These are phyloP conservation scores for Daldinia caldariorum DNA, from an alignment of 495 filamentous ascomycete species.

Conservation along the genomic window DNA sequence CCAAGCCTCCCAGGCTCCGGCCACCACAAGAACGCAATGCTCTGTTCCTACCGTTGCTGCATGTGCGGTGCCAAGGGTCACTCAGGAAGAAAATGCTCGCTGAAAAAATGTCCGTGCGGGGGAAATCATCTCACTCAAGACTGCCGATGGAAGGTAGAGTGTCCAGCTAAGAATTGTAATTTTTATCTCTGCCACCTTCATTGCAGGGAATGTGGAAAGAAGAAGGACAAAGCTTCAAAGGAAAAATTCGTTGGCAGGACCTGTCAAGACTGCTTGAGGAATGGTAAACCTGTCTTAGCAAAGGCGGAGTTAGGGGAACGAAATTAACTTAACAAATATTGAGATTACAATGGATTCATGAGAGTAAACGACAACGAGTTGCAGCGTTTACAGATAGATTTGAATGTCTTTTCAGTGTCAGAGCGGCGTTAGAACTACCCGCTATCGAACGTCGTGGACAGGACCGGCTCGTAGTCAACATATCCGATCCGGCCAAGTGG, in stretches of 20 bases:
- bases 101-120: slow-evolving; percentile 49
- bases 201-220: slow-evolving; percentile 50
- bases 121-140: slow-evolving; percentile 52
- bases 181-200: slow-evolving; percentile 51
- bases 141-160: slow-evolving; percentile 53
- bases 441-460: background rate
- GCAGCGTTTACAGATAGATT: no score
- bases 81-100: slow-evolving; percentile 48
- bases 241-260: slow-evolving; percentile 46
- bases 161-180: slow-evolving; percentile 43
- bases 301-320: background rate
- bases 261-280: slow-evolving; percentile 46
- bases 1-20: slow-evolving; percentile 33
- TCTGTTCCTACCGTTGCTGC: slow-evolving; percentile 51
- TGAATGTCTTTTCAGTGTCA: no score
- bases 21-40: slow-evolving; percentile 51
- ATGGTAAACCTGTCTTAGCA: slow-evolving; percentile 27
- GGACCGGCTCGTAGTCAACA: background rate
- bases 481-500: background rate
- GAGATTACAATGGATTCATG: background rate
- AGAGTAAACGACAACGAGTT: no score
- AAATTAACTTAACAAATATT: background rate
- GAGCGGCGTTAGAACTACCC: no score
- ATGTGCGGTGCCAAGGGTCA: slow-evolving; percentile 54
- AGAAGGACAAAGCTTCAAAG: slow-evolving; percentile 41